Percentiles rank a stretch among this genome's conserved stretches.
These are phyloP conservation scores for Vishniacozyma victoriae DNA, from an alignment of 768 basidiomycete genomes.

Conservation along the genomic window DNA sequence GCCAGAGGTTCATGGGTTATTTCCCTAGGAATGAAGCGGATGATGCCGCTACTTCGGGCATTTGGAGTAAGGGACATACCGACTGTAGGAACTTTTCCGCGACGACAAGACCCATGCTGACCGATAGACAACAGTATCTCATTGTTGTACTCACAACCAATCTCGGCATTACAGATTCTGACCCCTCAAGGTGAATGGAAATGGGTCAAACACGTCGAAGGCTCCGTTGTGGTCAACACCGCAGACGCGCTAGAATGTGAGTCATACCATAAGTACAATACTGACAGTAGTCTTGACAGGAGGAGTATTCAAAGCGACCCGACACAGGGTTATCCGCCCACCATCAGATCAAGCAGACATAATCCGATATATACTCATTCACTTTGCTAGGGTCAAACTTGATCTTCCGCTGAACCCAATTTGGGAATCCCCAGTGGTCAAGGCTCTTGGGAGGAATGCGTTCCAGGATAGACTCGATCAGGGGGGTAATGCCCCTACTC, in stretches of 20 bases:
- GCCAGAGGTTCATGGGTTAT: slow-evolving; percentile 26
- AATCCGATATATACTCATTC: slow-evolving; percentile 28
- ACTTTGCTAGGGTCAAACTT: slow-evolving; percentile 29
- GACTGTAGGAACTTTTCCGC: slow-evolving; percentile 6
- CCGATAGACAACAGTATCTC: slow-evolving; percentile 18
- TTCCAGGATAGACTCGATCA: slow-evolving; percentile 23
- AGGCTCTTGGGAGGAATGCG: slow-evolving; percentile 12
- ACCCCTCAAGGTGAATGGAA: slow-evolving; percentile 25
- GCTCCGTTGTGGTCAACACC: slow-evolving; percentile 25
- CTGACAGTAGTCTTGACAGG: slow-evolving; percentile 18
- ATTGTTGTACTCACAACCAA: slow-evolving; percentile 27
- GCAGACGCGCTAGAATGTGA: slow-evolving; percentile 27
- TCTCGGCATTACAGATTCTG: slow-evolving; percentile 31
- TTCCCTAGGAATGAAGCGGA: slow-evolving; percentile 16
- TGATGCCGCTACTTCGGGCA: slow-evolving; percentile 19
- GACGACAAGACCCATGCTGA: not conserved
- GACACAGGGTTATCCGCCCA: slow-evolving; percentile 29
- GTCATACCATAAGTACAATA: not conserved
- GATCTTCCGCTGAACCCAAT: slow-evolving; percentile 20
- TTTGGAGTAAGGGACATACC: slow-evolving; percentile 28
- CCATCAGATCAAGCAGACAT: slow-evolving; percentile 28
- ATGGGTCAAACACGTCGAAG: slow-evolving; percentile 27
- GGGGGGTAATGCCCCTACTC: slow-evolving; percentile 23
- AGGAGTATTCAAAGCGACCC: slow-evolving; percentile 24
- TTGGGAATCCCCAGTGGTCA: slow-evolving; percentile 26